Conservation (phyloP, 139 green algal genomes). For the Asterochloris erici region DNA sequence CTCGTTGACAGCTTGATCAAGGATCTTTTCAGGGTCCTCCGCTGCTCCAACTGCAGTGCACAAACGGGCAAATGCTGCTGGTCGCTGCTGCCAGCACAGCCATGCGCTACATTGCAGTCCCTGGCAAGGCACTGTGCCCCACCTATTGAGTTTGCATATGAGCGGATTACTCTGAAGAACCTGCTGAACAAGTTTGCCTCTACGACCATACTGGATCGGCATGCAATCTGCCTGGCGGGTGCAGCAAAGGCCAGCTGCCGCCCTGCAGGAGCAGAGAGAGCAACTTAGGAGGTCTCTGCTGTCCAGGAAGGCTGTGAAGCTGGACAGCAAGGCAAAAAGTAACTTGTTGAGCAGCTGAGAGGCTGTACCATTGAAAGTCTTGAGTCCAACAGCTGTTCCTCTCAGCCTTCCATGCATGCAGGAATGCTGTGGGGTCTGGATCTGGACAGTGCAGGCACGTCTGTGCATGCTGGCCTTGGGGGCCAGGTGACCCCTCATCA, state of each 20-base stretch:
- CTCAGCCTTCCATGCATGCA: no score
- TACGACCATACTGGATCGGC: slow-evolving; percentile 22
- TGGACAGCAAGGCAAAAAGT: no score
- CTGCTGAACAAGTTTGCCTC: slow-evolving; percentile 90
- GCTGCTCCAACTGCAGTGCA: slow-evolving; percentile 57
- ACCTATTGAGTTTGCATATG: slow-evolving; percentile 88
- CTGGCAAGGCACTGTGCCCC: background rate
- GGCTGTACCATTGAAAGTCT: no score
- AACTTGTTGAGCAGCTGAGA: no score
- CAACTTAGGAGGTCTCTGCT: no score
- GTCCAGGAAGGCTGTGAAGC: no score
- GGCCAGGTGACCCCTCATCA: no score
- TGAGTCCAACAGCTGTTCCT: no score
- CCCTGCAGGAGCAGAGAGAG: background rate
- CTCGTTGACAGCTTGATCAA: slow-evolving; percentile 95
- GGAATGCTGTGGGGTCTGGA: no score
- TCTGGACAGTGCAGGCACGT: no score
- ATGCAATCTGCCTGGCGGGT: background rate
- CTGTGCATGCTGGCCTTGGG: no score
- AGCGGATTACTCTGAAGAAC: slow-evolving; percentile 78
- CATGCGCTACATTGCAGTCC: background rate
- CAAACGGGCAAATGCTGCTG: background rate
- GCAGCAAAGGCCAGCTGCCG: background rate
- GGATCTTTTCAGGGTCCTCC: slow-evolving; percentile 97
- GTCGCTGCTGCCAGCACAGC: background rate